Percentiles rank a stretch among this genome's conserved stretches.
phyloP scores from a whole-genome alignment of 2,329 filamentous ascomycete genomes.

The Fusarium paranaense region DNA sequence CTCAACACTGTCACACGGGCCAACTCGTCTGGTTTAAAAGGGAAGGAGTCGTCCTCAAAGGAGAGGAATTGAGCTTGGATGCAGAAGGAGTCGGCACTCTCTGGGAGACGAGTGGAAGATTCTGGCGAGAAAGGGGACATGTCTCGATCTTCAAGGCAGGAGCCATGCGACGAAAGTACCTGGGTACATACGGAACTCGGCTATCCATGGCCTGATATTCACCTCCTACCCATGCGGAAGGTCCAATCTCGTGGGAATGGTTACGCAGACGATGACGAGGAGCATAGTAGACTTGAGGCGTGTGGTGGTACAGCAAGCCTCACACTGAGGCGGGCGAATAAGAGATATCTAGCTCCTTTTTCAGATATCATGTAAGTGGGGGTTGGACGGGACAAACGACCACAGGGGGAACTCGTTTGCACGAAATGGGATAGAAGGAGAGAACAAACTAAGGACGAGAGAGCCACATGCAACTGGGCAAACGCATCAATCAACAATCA shows the following conservation, averaged over 20 bases:
- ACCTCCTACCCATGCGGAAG: not conserved
- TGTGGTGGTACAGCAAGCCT: not conserved
- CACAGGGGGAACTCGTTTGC: not conserved
- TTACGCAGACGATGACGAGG: not conserved
- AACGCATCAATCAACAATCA: not conserved
- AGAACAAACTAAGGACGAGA: not conserved
- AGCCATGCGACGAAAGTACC: not conserved
- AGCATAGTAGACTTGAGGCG: not conserved
- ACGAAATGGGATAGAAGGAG: not conserved
- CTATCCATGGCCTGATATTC: not conserved
- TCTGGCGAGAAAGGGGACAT: not conserved
- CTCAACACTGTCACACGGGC: constrained; percentile 7
- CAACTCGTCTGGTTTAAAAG: not conserved
- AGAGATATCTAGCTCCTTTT: not conserved
- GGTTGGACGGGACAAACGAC: not conserved
- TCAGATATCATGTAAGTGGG: not conserved
- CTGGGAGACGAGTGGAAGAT: not conserved
- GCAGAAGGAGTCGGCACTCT: not conserved
- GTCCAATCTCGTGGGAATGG: not conserved
- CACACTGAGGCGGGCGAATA: not conserved
- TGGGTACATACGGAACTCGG: not conserved
- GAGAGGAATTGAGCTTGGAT: not conserved
- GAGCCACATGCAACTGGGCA: not conserved
- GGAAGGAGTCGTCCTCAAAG: constrained; percentile 1
- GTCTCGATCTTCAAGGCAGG: not conserved